Evolutionary conservation across 345 rosid genomes (phyloP).

Genomic region (Acer yangbiense): DNA sequence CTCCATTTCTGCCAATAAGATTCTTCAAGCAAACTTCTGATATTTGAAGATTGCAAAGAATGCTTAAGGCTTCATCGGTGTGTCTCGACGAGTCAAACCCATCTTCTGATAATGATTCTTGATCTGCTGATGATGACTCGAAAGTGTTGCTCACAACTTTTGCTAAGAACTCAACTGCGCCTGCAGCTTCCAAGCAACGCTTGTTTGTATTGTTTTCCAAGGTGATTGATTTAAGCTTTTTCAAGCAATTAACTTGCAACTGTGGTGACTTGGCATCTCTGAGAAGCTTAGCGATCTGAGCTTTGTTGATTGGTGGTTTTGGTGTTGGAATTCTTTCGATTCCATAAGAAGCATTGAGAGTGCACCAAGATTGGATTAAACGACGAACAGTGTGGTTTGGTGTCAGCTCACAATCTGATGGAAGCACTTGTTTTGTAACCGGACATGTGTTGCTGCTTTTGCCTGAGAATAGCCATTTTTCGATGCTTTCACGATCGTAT

Average conservation of each 20-base stretch:
- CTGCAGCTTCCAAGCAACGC: constrained; percentile 70
- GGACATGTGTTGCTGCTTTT: constrained; percentile 63
- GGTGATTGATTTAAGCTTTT: constrained; percentile 52
- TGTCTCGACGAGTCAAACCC: constrained; percentile 30
- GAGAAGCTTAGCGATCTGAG: constrained; percentile 63
- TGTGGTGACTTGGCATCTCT: constrained; percentile 47
- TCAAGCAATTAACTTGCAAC: constrained; percentile 50
- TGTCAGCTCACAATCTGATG: constrained; percentile 55
- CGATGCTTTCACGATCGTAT: constrained; percentile 69
- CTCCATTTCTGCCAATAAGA: constrained; percentile 48
- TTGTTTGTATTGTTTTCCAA: constrained; percentile 58
- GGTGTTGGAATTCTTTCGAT: constrained; percentile 91
- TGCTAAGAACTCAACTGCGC: constrained; percentile 68
- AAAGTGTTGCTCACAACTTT: constrained; percentile 28
- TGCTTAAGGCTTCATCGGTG: constrained; percentile 60
- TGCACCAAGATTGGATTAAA: constrained; percentile 92
- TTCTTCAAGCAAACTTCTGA: constrained; percentile 63
- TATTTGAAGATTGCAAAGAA: constrained; percentile 60
- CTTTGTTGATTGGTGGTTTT: constrained; percentile 58
- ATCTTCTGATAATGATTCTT: neutral
- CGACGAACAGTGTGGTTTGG: constrained; percentile 92
- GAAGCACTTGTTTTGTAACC: constrained; percentile 64
- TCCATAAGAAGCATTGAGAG: constrained; percentile 74
- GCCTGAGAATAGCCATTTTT: constrained; percentile 58
- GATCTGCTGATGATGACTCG: neutral